phyloP scores from a whole-genome alignment of 75 land plant species.

The Sequoiadendron giganteum region DNA sequence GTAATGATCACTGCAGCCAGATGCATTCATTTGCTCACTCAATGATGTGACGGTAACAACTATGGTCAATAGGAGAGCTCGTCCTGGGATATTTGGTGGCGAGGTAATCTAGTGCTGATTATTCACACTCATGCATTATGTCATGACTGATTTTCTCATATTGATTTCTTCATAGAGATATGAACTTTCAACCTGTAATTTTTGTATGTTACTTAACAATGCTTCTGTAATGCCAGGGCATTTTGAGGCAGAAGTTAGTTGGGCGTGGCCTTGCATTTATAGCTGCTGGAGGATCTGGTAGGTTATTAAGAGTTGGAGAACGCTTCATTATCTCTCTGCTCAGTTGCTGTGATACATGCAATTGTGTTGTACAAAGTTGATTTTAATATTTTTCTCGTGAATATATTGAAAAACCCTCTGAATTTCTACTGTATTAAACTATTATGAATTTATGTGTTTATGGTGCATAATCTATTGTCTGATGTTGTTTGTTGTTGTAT shows the following conservation, averaged over 20 bases:
- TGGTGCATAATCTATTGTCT: neutral
- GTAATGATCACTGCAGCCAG: constrained; percentile 54
- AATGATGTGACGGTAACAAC: constrained; percentile 75
- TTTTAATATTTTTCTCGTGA: neutral
- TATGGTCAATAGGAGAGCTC: constrained; percentile 51
- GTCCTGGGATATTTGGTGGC: constrained; percentile 40
- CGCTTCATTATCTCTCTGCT: neutral
- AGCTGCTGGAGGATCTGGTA: constrained; percentile 87
- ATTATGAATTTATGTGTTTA: too few species aligned
- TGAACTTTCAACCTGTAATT: neutral
- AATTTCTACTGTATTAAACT: neutral
- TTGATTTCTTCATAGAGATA: neutral
- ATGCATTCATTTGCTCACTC: constrained; percentile 86
- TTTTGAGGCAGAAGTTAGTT: constrained; percentile 73
- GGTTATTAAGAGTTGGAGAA: neutral
- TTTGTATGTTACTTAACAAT: neutral
- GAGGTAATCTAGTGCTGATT: constrained; percentile 43
- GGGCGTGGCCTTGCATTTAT: constrained; percentile 92
- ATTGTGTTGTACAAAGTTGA: neutral
- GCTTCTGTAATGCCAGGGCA: constrained; percentile 35
- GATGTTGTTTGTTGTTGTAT: neutral
- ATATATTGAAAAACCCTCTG: neutral
- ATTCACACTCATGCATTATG: neutral
- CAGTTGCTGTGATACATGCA: neutral
- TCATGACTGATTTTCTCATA: neutral